Conservation (phyloP, 495 filamentous ascomycete genomes). For the Lindgomyces ingoldianus region DNA sequence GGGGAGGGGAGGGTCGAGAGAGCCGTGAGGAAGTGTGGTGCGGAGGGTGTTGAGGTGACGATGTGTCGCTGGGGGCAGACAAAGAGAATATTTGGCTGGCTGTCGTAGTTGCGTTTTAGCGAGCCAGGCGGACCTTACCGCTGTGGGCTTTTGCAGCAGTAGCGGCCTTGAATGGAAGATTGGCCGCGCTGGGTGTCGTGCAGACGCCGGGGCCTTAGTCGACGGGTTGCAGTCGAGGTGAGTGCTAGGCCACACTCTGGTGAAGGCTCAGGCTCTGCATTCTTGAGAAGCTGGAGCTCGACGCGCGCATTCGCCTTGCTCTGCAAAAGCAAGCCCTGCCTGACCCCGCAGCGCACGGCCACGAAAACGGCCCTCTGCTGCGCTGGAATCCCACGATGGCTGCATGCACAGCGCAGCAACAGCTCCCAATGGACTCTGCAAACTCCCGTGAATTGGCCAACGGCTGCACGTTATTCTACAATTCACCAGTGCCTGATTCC, state of each 20-base stretch:
- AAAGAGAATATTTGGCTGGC: constrained; percentile 16
- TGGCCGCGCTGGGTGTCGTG: no score
- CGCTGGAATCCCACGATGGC: no score
- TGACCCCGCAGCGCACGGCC: neutral
- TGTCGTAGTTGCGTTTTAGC: constrained; percentile 17
- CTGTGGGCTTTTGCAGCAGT: neutral
- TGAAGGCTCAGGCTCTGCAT: no score
- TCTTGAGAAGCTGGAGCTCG: neutral
- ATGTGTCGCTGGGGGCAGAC: constrained; percentile 5
- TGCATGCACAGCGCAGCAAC: neutral
- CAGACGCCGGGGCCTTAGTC: neutral
- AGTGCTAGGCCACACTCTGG: no score
- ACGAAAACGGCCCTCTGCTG: neutral
- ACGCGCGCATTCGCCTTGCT: neutral
- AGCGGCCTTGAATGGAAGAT: neutral
- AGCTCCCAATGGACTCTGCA: constrained; percentile 1
- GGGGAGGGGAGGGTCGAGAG: constrained; percentile 22
- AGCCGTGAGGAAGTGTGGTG: constrained; percentile 9
- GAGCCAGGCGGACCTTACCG: constrained; percentile 25
- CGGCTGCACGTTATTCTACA: neutral
- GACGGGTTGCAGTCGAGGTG: neutral
- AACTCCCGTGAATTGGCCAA: constrained; percentile 5
- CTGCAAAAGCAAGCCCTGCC: neutral
- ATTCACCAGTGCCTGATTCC: neutral
- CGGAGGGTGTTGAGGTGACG: neutral